phyloP scores from a whole-genome alignment of 2,329 filamentous ascomycete genomes.

The Leptographium flavum region DNA sequence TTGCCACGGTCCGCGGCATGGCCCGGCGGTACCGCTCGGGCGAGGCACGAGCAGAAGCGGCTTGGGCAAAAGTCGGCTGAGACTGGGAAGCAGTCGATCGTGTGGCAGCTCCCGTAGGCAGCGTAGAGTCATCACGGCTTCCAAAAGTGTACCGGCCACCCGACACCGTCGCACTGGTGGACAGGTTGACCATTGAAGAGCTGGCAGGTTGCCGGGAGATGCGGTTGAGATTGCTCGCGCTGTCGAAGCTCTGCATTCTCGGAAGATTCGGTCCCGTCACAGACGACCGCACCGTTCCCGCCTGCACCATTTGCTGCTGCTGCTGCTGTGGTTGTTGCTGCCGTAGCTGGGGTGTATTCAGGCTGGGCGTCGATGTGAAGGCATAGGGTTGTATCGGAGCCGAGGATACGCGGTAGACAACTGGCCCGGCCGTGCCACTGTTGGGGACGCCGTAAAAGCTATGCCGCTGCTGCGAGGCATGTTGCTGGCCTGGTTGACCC shows the following conservation, averaged over 20 bases:
- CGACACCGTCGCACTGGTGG: constrained; percentile 18
- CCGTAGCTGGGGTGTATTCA: constrained; percentile 39
- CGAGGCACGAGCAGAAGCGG: constrained; percentile 49
- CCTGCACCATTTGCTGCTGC: constrained; percentile 6
- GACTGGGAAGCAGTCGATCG: constrained; percentile 24
- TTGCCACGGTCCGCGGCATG: constrained; percentile 11
- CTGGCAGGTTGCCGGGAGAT: constrained; percentile 19
- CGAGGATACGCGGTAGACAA: constrained; percentile 39
- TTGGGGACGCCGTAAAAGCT: constrained; percentile 35
- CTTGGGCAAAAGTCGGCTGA: constrained; percentile 40
- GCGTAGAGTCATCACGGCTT: constrained; percentile 37
- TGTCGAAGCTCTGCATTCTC: constrained; percentile 24
- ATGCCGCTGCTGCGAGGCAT: constrained; percentile 34
- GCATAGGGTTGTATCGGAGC: constrained; percentile 61
- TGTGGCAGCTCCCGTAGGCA: constrained; percentile 24
- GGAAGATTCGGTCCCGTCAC: constrained; percentile 29
- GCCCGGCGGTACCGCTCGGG: constrained; percentile 73
- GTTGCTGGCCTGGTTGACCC: constrained; percentile 35
- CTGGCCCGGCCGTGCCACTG: constrained; percentile 22
- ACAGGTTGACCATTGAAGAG: constrained; percentile 25
- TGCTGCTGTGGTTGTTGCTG: constrained; percentile 5
- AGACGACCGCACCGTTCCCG: constrained; percentile 29
- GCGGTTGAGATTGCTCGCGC: neutral
- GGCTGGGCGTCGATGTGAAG: constrained; percentile 55
- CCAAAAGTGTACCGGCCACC: constrained; percentile 22